Evolutionary conservation across 768 basidiomycete species (phyloP).

Genomic region (Boletus sp.): DNA sequence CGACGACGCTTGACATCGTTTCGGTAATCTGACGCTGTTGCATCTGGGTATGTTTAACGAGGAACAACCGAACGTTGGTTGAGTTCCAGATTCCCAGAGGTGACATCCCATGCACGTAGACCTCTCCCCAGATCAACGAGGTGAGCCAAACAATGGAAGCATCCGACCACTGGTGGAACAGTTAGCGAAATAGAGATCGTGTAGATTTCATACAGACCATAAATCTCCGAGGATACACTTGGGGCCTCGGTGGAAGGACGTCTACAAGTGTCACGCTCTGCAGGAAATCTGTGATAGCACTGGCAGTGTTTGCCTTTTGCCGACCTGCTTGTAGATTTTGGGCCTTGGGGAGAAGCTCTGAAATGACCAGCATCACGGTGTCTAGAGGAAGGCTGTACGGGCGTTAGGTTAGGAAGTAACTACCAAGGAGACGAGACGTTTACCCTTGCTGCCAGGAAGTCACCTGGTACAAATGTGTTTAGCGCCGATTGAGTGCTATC

Average conservation of each 20-base stretch:
- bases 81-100: constrained; percentile 89
- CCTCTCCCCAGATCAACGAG: constrained; percentile 92
- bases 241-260: constrained; percentile 69
- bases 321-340: constrained; percentile 75
- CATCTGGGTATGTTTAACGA: constrained; percentile 80
- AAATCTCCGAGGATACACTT: constrained; percentile 71
- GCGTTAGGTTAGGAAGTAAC: constrained; percentile 6
- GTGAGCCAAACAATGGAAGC: constrained; percentile 91
- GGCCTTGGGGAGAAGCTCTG: constrained; percentile 83
- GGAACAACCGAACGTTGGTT: constrained; percentile 86
- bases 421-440: constrained; percentile 14
- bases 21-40: constrained; percentile 74
- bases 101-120: constrained; percentile 87
- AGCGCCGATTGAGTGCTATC: not conserved
- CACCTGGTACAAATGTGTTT: constrained; percentile 44
- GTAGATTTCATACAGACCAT: constrained; percentile 46
- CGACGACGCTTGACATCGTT: constrained; percentile 77
- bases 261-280: constrained; percentile 65
- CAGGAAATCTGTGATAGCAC: constrained; percentile 73
- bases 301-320: constrained; percentile 59
- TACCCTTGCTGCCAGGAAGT: constrained; percentile 97
- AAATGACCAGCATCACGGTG: constrained; percentile 80
- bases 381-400: constrained; percentile 78
- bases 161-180: constrained; percentile 74
- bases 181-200: not conserved